Conservation (phyloP, 306 rosid genomes). For the Erythrophleum fordii region DNA sequence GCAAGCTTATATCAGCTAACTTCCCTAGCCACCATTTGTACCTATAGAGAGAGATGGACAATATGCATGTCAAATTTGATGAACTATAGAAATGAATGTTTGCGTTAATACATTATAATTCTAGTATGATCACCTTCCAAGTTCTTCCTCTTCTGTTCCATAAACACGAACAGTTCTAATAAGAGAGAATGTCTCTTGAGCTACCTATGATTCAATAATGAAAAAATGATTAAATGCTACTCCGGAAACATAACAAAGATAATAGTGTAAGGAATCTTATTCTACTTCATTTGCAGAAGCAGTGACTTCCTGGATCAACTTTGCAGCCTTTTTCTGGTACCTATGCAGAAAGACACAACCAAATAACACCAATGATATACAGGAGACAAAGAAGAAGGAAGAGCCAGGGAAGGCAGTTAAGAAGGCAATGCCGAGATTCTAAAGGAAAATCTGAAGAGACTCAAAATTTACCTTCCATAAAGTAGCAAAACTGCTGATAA, state of each 20-base stretch:
- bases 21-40: constrained; percentile 83
- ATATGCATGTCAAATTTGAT: constrained; percentile 26
- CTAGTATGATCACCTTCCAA: constrained; percentile 63
- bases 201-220: constrained; percentile 61
- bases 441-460: constrained; percentile 38
- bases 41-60: constrained; percentile 49
- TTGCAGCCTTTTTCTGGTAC: constrained; percentile 96
- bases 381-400: neutral
- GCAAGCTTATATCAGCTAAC: constrained; percentile 86
- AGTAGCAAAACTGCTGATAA: constrained; percentile 76
- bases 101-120: constrained; percentile 19
- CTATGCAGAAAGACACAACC: constrained; percentile 48
- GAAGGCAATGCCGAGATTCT: constrained; percentile 17
- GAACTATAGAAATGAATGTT: constrained; percentile 17
- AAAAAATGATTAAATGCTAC: constrained; percentile 18
- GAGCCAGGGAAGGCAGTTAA: neutral
- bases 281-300: constrained; percentile 94
- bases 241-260: neutral
- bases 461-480: constrained; percentile 71
- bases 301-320: constrained; percentile 80
- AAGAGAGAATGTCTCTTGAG: constrained; percentile 94
- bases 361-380: constrained; percentile 28
- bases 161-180: constrained; percentile 94
- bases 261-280: constrained; percentile 18
- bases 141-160: constrained; percentile 89